Evolutionary conservation across 805 yeast species (phyloP).

Genomic region (Wickerhamiella australiensis): DNA sequence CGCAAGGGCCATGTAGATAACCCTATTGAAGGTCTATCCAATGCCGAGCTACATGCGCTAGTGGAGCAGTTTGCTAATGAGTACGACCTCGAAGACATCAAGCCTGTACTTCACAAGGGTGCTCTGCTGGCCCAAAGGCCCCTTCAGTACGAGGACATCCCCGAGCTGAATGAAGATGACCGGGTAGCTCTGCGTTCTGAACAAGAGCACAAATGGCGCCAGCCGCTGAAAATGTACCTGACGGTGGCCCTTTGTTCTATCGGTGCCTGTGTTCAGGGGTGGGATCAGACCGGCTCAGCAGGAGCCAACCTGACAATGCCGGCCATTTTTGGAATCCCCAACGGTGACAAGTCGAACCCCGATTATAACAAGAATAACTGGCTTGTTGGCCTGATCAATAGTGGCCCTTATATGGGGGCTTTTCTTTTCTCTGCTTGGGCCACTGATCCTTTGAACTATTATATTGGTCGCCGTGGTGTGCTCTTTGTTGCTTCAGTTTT

Average conservation of each 20-base stretch:
- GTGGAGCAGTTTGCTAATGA: constrained; percentile 21
- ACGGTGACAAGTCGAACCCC: constrained; percentile 14
- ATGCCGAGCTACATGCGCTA: constrained; percentile 20
- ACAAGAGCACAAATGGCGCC: constrained; percentile 37
- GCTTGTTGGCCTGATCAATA: constrained; percentile 49
- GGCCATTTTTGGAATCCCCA: constrained; percentile 32
- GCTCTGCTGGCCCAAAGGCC: constrained; percentile 42
- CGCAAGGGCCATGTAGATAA: constrained; percentile 16
- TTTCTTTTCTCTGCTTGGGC: constrained; percentile 39
- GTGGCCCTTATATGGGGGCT: constrained; percentile 46
- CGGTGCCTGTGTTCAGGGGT: constrained; percentile 60
- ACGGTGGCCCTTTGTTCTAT: constrained; percentile 49
- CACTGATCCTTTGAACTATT: constrained; percentile 41
- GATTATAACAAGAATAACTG: constrained; percentile 25
- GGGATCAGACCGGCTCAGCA: constrained; percentile 60
- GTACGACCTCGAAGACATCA: constrained; percentile 20
- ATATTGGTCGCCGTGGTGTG: constrained; percentile 44
- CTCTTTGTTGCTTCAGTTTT: constrained; percentile 34
- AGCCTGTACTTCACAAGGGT: constrained; percentile 29
- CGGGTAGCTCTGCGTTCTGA: constrained; percentile 32
- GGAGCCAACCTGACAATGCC: constrained; percentile 53
- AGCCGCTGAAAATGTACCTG: constrained; percentile 32
- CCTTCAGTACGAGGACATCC: constrained; percentile 24
- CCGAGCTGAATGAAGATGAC: constrained; percentile 27
- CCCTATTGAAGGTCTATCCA: constrained; percentile 22